phyloP scores from a whole-genome alignment of 2,329 filamentous ascomycete species.

The Coniochaeta hoffmannii region DNA sequence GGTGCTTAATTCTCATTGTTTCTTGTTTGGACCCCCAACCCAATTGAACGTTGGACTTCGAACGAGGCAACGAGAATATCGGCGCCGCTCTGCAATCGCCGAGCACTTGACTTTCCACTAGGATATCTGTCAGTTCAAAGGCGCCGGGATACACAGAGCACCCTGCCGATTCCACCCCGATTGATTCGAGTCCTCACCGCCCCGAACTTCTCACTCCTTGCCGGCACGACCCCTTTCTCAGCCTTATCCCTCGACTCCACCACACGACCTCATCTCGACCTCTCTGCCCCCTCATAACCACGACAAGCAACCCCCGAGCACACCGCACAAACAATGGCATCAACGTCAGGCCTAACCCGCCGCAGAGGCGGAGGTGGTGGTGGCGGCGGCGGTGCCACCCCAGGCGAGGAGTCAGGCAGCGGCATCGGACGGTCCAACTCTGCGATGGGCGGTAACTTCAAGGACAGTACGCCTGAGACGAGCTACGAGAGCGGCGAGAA shows the following conservation, averaged over 20 bases:
- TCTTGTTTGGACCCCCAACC: no score
- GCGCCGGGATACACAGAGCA: no score
- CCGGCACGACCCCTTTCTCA: not conserved
- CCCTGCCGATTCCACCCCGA: no score
- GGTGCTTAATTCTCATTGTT: no score
- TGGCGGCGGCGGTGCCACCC: slow-evolving; percentile 49
- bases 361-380: slow-evolving; percentile 62
- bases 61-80: no score
- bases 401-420: slow-evolving; percentile 51
- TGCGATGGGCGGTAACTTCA: slow-evolving; percentile 34
- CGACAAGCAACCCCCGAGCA: not conserved
- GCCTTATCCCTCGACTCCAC: not conserved
- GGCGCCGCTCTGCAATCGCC: no score
- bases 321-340: not conserved
- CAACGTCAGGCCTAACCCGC: slow-evolving; percentile 51
- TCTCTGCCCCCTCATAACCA: not conserved
- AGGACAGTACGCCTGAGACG: slow-evolving; percentile 59
- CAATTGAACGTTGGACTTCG: no score
- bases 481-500: slow-evolving; percentile 90
- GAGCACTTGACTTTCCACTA: no score
- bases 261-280: not conserved
- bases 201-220: no score
- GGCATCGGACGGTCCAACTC: slow-evolving; percentile 51
- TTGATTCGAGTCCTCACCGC: not conserved
- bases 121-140: no score